Evolutionary conservation across 495 filamentous ascomycete species (phyloP).

Genomic region (Talaromyces nanjingensis): DNA sequence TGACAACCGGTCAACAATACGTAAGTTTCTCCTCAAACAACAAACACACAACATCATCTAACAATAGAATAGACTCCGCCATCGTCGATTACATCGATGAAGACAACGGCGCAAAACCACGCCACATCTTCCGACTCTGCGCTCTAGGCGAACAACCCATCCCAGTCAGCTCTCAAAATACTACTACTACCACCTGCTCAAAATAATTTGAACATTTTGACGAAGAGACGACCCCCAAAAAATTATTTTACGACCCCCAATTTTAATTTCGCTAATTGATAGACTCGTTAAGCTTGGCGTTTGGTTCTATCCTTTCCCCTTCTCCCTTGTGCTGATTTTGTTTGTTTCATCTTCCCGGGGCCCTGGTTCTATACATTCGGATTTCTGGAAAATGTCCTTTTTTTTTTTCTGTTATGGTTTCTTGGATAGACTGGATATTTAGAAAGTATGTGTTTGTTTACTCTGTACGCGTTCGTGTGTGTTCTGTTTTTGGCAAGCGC

Average conservation of each 20-base stretch:
- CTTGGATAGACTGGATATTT: neutral
- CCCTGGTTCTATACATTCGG: neutral
- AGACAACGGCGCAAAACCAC: slow-evolving; percentile 34
- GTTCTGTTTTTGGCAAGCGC: neutral
- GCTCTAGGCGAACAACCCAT: slow-evolving; percentile 47
- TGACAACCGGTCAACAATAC: slow-evolving; percentile 58
- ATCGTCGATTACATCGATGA: slow-evolving; percentile 48
- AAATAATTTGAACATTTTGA: neutral
- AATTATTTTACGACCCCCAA: neutral
- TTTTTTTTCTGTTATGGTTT: neutral
- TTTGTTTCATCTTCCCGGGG: neutral
- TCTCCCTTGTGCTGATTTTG: neutral
- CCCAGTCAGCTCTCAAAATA: slow-evolving; percentile 21
- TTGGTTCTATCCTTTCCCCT: neutral
- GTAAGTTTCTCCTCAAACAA: slow-evolving; percentile 27
- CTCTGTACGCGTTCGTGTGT: neutral
- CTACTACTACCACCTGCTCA: neutral
- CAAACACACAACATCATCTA: neutral
- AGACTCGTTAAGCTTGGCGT: neutral
- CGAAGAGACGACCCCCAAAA: neutral
- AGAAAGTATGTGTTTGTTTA: neutral
- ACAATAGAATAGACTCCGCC: slow-evolving; percentile 34
- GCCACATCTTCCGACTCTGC: slow-evolving; percentile 48
- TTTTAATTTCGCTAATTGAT: neutral
- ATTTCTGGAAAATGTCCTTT: neutral